Evolutionary conservation across 2,329 filamentous ascomycete genomes (phyloP), one percentile per base, ranked within the genome.

Genomic region (Metarhizium sp.): DNA sequence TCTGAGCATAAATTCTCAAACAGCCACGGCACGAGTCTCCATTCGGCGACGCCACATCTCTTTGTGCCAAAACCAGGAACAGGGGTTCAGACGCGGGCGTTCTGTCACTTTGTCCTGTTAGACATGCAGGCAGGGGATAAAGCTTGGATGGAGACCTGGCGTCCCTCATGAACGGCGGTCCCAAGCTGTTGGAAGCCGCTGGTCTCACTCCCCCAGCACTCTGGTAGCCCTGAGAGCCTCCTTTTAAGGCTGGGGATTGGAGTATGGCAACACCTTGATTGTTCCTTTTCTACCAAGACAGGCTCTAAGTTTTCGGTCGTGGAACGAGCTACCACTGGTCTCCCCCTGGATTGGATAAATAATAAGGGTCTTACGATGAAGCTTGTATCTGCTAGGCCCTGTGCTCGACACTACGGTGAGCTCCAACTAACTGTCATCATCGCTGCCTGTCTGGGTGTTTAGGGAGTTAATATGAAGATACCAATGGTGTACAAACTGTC

Each of bases 31-130:
- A 54, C 52, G 52, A 52, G 58, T 50, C 57, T 55, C 53, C 40
- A 49, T 54, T 56, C 47, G 56, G 56, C 46, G 43, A 47, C 54
- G 52, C 57, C 57, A 59, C 57, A 59, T 59, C 57, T 57, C 40
- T 51, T 53, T 51, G 55, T 53, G 30, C 34, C 55, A 55, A 50
- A 50, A 16, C 4, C 50, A 55, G 45, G 50, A 18, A 6, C 34
- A 54, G 46, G 52, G 52, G 52, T 50, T 43, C 20, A 50, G 20
- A 42, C 46, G 46, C 36, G 7, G 45, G 36, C 13, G 46, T 45
- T 10, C 18, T 25, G 10, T 45, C 42, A 40, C 13, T 36, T 36
- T 36, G 34, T 36, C 40, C 40, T n/a, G 11, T 14, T 43, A 25
- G 25, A 25, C 40, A 43, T 8, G 8, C 34, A 36, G 13, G 5